These are phyloP conservation scores for Papilionanthe hybrid DNA, from an alignment of 116 monocot species.

Conservation along the genomic window DNA sequence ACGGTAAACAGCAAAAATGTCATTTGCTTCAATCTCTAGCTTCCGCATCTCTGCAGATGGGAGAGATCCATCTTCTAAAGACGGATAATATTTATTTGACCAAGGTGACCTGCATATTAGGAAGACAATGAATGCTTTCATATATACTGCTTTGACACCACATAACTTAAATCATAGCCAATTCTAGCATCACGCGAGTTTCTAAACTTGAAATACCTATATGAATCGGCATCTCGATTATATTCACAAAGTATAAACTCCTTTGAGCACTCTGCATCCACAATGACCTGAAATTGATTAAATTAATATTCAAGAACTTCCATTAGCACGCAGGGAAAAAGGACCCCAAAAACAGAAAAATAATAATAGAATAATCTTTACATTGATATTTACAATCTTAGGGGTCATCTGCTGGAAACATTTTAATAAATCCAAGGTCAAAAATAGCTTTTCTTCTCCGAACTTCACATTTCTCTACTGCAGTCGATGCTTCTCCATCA, in stretches of 20 bases:
- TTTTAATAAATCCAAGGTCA: too few species aligned
- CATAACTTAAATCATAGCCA: neutral
- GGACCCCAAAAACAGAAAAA: neutral
- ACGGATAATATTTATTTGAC: constrained; percentile 83
- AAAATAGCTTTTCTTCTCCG: too few species aligned
- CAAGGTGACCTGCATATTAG: constrained; percentile 69
- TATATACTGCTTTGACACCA: neutral
- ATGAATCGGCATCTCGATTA: constrained; percentile 95
- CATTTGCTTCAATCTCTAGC: constrained; percentile 91
- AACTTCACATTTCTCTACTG: too few species aligned
- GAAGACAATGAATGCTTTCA: neutral
- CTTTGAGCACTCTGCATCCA: constrained; percentile 55
- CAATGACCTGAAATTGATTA: constrained; percentile 36
- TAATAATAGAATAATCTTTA: neutral
- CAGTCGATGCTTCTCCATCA: too few species aligned
- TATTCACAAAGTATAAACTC: constrained; percentile 95
- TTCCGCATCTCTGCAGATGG: constrained; percentile 70
- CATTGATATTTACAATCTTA: too few species aligned
- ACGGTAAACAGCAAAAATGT: constrained; percentile 80
- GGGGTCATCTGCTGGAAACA: too few species aligned
- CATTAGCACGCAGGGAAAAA: neutral
- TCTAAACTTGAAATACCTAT: constrained; percentile 40
- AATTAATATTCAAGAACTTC: neutral
- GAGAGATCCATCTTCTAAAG: constrained; percentile 78
- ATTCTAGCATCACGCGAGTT: neutral